Percentiles rank a stretch among this genome's conserved stretches.
phyloP scores from a whole-genome alignment of 495 filamentous ascomycete species.

The Darksidea phi region DNA sequence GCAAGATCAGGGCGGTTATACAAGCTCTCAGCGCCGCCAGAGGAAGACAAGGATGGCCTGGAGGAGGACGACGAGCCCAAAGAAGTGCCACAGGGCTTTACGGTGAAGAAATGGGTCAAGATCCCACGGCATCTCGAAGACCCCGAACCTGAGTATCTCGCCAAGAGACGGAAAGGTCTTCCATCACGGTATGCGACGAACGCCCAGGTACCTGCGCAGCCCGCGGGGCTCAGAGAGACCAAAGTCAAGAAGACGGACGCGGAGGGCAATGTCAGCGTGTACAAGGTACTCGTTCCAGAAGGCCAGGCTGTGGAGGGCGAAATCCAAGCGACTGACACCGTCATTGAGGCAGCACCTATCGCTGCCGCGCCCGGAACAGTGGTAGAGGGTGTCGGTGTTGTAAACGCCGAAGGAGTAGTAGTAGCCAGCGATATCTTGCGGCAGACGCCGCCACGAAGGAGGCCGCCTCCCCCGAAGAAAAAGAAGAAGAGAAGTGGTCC shows the following conservation, averaged over 20 bases:
- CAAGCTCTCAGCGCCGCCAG: slow-evolving; percentile 54
- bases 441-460: slow-evolving; percentile 53
- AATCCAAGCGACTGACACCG: slow-evolving; percentile 60
- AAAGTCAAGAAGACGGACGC: slow-evolving; percentile 76
- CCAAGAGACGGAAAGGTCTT: slow-evolving; percentile 80
- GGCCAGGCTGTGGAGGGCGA: slow-evolving; percentile 81
- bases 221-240: slow-evolving; percentile 63
- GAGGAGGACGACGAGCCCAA: slow-evolving; percentile 55
- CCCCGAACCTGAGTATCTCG: slow-evolving; percentile 75
- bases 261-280: slow-evolving; percentile 73
- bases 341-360: slow-evolving; percentile 44
- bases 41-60: slow-evolving; percentile 43
- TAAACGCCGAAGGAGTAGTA: slow-evolving; percentile 61
- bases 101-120: slow-evolving; percentile 72
- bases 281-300: slow-evolving; percentile 76
- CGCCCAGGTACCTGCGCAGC: slow-evolving; percentile 47
- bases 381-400: slow-evolving; percentile 61
- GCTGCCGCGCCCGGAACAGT: slow-evolving; percentile 57
- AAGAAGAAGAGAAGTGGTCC: slow-evolving; percentile 41
- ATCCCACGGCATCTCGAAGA: slow-evolving; percentile 74
- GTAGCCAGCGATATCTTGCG: slow-evolving; percentile 53
- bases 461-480: slow-evolving; percentile 66
- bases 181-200: slow-evolving; percentile 53
- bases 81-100: slow-evolving; percentile 63
- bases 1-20: slow-evolving; percentile 74